A percentile compares a stretch with the other conserved stretches of the same genome.
phyloP scores from a whole-genome alignment of 768 basidiomycete species.

The Panaeolus papilionaceus region DNA sequence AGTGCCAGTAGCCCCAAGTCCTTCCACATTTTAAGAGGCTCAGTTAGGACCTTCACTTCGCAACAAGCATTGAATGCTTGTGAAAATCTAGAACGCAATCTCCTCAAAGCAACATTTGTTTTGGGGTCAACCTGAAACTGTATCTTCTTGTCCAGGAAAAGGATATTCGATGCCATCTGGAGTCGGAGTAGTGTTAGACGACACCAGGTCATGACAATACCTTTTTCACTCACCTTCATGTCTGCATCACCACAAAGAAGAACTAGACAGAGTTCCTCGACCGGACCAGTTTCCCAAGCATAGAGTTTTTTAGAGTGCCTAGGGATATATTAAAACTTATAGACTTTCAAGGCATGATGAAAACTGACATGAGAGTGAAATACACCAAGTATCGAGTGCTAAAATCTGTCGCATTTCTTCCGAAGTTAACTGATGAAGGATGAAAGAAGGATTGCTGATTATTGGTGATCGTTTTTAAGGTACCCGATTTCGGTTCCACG shows the following conservation, averaged over 20 bases:
- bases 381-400: constrained; percentile 78
- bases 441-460: constrained; percentile 83
- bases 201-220: background rate
- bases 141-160: constrained; percentile 86
- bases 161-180: constrained; percentile 75
- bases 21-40: constrained; percentile 74
- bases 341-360: constrained; percentile 10
- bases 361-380: constrained; percentile 84
- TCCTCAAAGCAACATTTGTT: constrained; percentile 79
- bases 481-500: constrained; percentile 63
- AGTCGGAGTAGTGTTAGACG: constrained; percentile 6
- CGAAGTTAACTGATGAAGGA: constrained; percentile 92
- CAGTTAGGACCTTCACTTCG: constrained; percentile 62
- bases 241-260: constrained; percentile 92
- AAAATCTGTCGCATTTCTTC: constrained; percentile 69
- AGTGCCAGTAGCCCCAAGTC: constrained; percentile 70
- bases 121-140: constrained; percentile 74
- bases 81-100: constrained; percentile 69
- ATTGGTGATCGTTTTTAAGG: constrained; percentile 83
- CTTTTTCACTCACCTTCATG: constrained; percentile 60
- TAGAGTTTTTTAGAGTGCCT: constrained; percentile 96
- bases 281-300: constrained; percentile 92
- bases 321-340: constrained; percentile 5
- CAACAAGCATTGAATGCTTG: constrained; percentile 69
- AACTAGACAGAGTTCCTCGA: constrained; percentile 82